These are phyloP conservation scores for Fomitopsis schrenkii DNA, from an alignment of 1,284 basidiomycete species.

Conservation along the genomic window DNA sequence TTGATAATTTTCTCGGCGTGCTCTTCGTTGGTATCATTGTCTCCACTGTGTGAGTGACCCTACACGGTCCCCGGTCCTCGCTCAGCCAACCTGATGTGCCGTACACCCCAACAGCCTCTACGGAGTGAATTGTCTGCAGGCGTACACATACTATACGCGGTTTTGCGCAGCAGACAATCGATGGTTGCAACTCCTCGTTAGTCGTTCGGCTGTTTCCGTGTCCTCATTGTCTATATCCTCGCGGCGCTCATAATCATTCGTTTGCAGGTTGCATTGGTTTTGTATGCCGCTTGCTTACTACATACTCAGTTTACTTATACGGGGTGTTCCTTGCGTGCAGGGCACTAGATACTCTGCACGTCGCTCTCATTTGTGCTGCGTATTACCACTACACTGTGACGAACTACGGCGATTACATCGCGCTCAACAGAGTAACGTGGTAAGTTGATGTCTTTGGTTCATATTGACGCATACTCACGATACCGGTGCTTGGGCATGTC, in stretches of 20 bases:
- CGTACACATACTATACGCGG: background rate
- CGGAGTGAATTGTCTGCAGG: background rate
- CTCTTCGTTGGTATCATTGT: background rate
- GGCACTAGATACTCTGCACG: background rate
- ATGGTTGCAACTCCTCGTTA: background rate
- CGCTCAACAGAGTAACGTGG: background rate
- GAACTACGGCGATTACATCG: background rate
- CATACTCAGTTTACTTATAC: too few relatives aligned
- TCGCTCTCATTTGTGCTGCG: background rate
- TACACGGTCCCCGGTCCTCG: background rate
- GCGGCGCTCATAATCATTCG: background rate
- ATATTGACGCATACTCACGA: background rate
- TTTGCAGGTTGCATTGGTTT: background rate
- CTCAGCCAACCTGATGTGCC: background rate
- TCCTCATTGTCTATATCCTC: too few relatives aligned
- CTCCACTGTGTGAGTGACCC: background rate
- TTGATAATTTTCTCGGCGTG: background rate
- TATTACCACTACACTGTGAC: background rate
- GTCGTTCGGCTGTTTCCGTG: background rate
- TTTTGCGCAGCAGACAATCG: background rate
- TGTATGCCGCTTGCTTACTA: background rate
- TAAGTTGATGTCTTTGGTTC: background rate
- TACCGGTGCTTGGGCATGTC: background rate
- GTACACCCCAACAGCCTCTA: background rate
- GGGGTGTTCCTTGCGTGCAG: background rate